Evolutionary conservation across 495 filamentous ascomycete genomes (phyloP), one percentile per base, ranked within the genome.

Genomic region (Hyaloscypha finlandica): DNA sequence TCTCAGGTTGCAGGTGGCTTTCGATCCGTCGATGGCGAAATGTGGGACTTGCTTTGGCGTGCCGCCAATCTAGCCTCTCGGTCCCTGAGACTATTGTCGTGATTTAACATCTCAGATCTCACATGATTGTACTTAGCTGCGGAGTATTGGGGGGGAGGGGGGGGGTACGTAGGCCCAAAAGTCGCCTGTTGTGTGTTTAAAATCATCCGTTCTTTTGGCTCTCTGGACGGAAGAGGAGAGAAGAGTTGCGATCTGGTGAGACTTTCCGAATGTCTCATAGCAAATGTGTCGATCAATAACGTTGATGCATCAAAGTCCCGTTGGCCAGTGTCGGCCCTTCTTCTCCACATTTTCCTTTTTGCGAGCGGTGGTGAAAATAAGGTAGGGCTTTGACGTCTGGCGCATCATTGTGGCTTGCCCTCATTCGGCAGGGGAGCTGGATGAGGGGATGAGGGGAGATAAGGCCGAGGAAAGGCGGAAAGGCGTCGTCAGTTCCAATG

Each of bases 331-430:
- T 48, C 22, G 22, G 33, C 3, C 22, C 31, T 16, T 6, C 45
- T 30, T 6, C 45, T 30, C 29, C 19, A 54, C 39, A 45, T 30
- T 16, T 25, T 35, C 20, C 1, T 39, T 66, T 51, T 52, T n/a
- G 35, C 20, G 35, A 30, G 53, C 29, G 53, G 68, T 67, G 60
- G 68, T 70, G 64, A 70, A 67, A 70, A 70, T 70, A 70, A 70
- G 68, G 68, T 70, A 70, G 35, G 59, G 64, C 59, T 60, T 70
- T 70, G 63, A 11, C 25, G 2, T n/a, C 53, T 68, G 32, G 60
- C 30, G 31, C 45, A 22, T 51, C 4, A 35, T 6, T 39, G 58
- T 61, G 63, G 48, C 58, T 42, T 65, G 61, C 20, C 6, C 52
- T 35, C 42, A n/a, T 2, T 39, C 37, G 6, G 35, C 35, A 37